Conservation (phyloP, 306 rosid genomes). For the Gastrolobium bilobum region DNA sequence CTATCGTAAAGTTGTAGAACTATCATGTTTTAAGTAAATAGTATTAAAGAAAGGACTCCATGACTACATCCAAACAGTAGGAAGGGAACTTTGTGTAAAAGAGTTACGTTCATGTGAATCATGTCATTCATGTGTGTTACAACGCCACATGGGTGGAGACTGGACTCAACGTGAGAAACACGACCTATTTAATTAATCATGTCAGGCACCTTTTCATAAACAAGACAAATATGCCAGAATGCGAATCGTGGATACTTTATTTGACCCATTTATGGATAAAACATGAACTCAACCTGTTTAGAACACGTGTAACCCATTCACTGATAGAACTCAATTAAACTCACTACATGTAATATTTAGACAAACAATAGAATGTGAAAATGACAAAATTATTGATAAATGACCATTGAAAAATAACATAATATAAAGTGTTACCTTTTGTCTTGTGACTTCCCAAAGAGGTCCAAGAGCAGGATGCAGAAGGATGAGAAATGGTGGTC, state of each 20-base stretch:
- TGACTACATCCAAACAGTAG: constrained; percentile 24
- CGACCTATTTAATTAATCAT: constrained; percentile 25
- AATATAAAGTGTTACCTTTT: constrained; percentile 64
- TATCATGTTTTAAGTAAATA: constrained; percentile 34
- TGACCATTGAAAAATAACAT: constrained; percentile 29
- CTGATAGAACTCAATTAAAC: constrained; percentile 11
- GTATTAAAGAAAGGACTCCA: constrained; percentile 38
- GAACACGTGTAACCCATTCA: neutral
- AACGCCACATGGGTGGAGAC: constrained; percentile 8
- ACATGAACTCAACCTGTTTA: constrained; percentile 33
- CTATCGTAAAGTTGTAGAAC: constrained; percentile 16
- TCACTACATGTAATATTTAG: constrained; percentile 1
- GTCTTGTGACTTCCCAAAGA: constrained; percentile 95
- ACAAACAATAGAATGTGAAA: constrained; percentile 30
- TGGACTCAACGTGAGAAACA: neutral
- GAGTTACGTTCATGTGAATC: neutral
- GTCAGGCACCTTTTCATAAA: constrained; percentile 31
- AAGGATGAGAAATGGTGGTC: constrained; percentile 93
- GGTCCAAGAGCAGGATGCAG: constrained; percentile 99
- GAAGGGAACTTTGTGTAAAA: neutral
- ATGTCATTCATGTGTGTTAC: constrained; percentile 15
- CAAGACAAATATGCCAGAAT: neutral
- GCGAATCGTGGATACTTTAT: constrained; percentile 4
- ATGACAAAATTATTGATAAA: constrained; percentile 32
- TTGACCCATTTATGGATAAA: constrained; percentile 24